phyloP scores from a whole-genome alignment of 2,329 filamentous ascomycete genomes.

The Elsinoe fawcettii region DNA sequence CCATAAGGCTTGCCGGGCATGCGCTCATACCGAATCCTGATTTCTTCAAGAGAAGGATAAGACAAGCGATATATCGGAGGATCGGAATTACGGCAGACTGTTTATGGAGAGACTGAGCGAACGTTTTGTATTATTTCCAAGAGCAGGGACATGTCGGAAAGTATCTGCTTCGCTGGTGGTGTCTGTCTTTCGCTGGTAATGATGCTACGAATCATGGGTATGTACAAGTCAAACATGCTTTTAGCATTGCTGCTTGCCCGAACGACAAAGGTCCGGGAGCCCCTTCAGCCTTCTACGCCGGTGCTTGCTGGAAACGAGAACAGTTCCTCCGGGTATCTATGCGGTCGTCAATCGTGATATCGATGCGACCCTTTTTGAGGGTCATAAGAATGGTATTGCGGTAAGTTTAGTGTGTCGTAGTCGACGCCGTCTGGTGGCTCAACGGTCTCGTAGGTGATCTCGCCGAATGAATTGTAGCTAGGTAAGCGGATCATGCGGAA shows the following conservation, averaged over 20 bases:
- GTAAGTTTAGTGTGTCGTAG: slow-evolving; percentile 12
- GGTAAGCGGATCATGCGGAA: slow-evolving; percentile 52
- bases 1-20: background rate
- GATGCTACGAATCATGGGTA: background rate
- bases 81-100: background rate
- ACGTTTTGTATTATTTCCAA: background rate
- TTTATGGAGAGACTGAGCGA: background rate
- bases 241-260: slow-evolving; percentile 10
- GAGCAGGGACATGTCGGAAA: background rate
- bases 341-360: slow-evolving; percentile 14
- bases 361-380: background rate
- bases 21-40: background rate
- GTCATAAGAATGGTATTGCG: slow-evolving; percentile 11
- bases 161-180: background rate
- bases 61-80: background rate
- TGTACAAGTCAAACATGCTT: slow-evolving; percentile 12
- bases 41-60: background rate
- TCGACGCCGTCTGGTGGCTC: slow-evolving; percentile 18
- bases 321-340: slow-evolving; percentile 14
- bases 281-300: slow-evolving; percentile 10
- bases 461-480: slow-evolving; percentile 21
- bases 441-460: slow-evolving; percentile 3
- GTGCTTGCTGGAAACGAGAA: slow-evolving; percentile 6
- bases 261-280: background rate
- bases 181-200: background rate